phyloP scores from a whole-genome alignment of 345 rosid genomes.

The Eucalyptus globulus region DNA sequence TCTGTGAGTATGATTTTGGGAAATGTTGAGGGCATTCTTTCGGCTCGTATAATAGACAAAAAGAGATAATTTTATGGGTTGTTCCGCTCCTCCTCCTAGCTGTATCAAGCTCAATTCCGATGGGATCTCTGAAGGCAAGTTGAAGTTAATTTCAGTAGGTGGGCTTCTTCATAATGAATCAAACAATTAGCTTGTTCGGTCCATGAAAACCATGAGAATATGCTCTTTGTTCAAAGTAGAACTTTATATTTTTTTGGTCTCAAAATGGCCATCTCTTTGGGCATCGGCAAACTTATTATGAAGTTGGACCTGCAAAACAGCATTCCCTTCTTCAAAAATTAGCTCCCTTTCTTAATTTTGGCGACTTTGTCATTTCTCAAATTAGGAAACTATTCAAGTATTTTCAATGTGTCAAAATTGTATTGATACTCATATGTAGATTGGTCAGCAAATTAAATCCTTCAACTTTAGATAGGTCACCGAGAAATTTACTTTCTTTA shows the following conservation, averaged over 20 bases:
- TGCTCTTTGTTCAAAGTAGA: not conserved
- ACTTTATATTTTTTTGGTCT: not conserved
- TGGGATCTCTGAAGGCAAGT: not conserved
- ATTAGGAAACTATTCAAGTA: rapidly evolving
- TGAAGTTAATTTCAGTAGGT: not conserved
- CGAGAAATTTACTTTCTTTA: not conserved
- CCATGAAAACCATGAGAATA: rapidly evolving
- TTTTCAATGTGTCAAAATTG: not conserved
- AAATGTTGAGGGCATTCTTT: not conserved
- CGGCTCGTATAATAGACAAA: not conserved
- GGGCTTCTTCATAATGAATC: not conserved
- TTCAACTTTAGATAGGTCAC: not conserved
- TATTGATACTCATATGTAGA: rapidly evolving
- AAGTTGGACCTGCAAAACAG: not conserved
- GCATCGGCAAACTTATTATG: not conserved
- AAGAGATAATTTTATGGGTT: not conserved
- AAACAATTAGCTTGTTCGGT: not conserved
- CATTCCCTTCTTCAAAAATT: not conserved
- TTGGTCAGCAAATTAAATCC: not conserved
- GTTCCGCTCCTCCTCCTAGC: not conserved
- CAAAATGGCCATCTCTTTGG: not conserved
- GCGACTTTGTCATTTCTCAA: not conserved
- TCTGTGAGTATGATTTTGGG: not conserved
- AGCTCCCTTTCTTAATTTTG: not conserved
- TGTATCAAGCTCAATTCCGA: not conserved